Percentiles rank a stretch among this genome's conserved stretches.
phyloP scores from a whole-genome alignment of 176 grass and related monocot genomes.

The Alloteropsis semialata region DNA sequence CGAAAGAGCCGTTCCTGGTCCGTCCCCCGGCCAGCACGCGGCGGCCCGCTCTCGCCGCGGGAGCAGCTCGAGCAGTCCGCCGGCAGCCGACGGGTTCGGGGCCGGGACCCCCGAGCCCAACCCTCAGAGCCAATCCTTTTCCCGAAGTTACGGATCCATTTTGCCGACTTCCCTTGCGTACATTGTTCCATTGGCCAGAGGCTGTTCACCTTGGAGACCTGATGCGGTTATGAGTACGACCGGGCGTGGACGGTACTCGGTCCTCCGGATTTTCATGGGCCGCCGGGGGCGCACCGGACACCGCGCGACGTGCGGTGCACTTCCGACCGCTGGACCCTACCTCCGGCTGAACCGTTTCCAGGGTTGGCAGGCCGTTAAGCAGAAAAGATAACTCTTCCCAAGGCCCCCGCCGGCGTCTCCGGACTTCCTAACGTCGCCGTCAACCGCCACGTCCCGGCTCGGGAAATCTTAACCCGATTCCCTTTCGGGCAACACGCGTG shows the following conservation, averaged over 20 bases:
- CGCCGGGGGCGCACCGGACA: constrained; percentile 52
- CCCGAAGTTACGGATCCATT: constrained; percentile 69
- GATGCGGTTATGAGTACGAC: constrained; percentile 69
- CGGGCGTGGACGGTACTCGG: constrained; percentile 46
- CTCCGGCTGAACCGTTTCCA: constrained; percentile 75
- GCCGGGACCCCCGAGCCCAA: constrained; percentile 53
- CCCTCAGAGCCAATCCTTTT: constrained; percentile 76
- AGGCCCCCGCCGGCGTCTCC: constrained; percentile 65
- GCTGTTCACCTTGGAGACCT: constrained; percentile 79
- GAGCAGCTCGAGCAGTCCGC: too few species aligned
- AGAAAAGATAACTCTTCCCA: constrained; percentile 90
- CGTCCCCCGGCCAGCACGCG: too few species aligned
- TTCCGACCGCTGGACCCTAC: constrained; percentile 69
- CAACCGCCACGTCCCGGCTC: constrained; percentile 61
- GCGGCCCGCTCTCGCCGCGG: too few species aligned
- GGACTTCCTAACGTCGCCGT: constrained; percentile 67
- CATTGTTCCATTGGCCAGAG: constrained; percentile 49
- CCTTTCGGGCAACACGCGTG: constrained; percentile 36
- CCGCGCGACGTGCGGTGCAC: constrained; percentile 71
- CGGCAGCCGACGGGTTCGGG: too few species aligned
- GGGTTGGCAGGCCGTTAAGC: constrained; percentile 72
- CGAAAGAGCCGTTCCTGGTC: too few species aligned
- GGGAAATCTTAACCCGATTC: constrained; percentile 58
- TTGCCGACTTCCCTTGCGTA: constrained; percentile 81
- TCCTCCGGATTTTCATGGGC: constrained; percentile 72